Evolutionary conservation across 108 stramenopile species (phyloP), one percentile per base, ranked within the genome.

Genomic region (Cylindrotheca fusiformis): DNA sequence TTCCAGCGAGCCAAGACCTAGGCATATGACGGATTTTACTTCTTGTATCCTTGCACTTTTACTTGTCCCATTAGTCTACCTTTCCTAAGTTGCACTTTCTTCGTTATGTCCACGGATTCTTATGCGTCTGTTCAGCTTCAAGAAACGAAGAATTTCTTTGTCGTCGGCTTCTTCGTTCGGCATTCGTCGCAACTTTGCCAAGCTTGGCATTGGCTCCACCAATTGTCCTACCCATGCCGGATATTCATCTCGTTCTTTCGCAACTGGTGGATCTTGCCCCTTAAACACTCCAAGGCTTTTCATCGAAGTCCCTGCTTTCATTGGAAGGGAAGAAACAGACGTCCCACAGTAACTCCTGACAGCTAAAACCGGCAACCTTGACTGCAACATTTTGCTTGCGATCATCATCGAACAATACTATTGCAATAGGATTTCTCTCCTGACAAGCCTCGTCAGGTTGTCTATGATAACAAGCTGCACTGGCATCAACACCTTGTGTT

Each of bases 301-400:
- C 23, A 88, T 68, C 17, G 48, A 58, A 3, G 84, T 84, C 5
- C 87, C 87, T 0, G 78, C 58, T 52, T 83, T 88, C 80, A 88
- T 76, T 2, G 71, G 71, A 20, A 71, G 31, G 2, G 63, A 23
- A 31, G 19, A 4, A 17, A 31, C 10, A 3, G 51, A 6, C 33
- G 51, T 53, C 27, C 50, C 45, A 2, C 49, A 23, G 48, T 29
- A 62, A n/a, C n/a, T n/a, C n/a, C n/a, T n/a, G n/a, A n/a, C n/a
- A n/a, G n/a, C n/a, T n/a, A n/a, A n/a, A n/a, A n/a, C n/a, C n/a
- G n/a, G n/a, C n/a, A n/a, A n/a, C n/a, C n/a, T n/a, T n/a, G n/a
- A n/a, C n/a, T n/a, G n/a, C n/a, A n/a, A n/a, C n/a, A n/a, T n/a
- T n/a, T n/a, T n/a, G n/a, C n/a, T n/a, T n/a, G 45, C 45, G 45